phyloP scores from a whole-genome alignment of 345 rosid species.

The Triadica sebifera region DNA sequence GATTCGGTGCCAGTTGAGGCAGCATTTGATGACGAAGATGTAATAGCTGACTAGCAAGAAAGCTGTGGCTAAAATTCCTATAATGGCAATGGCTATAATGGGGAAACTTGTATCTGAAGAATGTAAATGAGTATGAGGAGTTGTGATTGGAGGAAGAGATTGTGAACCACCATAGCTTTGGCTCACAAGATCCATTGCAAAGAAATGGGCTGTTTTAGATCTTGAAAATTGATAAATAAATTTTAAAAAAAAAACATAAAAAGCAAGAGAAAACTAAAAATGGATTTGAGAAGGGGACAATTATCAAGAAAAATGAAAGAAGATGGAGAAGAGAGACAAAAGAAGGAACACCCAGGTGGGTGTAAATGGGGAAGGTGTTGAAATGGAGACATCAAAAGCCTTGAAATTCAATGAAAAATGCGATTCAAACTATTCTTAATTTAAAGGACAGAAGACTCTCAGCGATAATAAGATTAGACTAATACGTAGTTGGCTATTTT shows the following conservation, averaged over 20 bases:
- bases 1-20: slow-evolving; percentile 77
- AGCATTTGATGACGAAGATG: slow-evolving; percentile 80
- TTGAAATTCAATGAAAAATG: slow-evolving; percentile 19
- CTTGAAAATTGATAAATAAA: slow-evolving; percentile 9
- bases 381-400: slow-evolving; percentile 6
- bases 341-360: slow-evolving; percentile 22
- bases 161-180: slow-evolving; percentile 20
- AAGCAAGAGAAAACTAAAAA: not conserved
- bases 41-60: slow-evolving; percentile 85
- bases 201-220: slow-evolving; percentile 1
- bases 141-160: slow-evolving; percentile 34
- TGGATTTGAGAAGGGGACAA: not conserved
- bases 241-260: not conserved
- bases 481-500: slow-evolving; percentile 28
- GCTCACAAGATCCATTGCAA: slow-evolving; percentile 47
- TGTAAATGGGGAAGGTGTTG: not conserved
- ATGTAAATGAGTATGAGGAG: slow-evolving; percentile 24
- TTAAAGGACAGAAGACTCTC: not conserved
- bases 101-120: slow-evolving; percentile 65
- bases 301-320: slow-evolving; percentile 20
- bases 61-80: slow-evolving; percentile 81
- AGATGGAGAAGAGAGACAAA: slow-evolving; percentile 32
- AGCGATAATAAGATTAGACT: not conserved
- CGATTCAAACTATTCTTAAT: not conserved
- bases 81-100: slow-evolving; percentile 65